These are phyloP conservation scores for Rhynchospora pubera DNA, from an alignment of 176 grass and related monocot genomes.

Conservation along the genomic window DNA sequence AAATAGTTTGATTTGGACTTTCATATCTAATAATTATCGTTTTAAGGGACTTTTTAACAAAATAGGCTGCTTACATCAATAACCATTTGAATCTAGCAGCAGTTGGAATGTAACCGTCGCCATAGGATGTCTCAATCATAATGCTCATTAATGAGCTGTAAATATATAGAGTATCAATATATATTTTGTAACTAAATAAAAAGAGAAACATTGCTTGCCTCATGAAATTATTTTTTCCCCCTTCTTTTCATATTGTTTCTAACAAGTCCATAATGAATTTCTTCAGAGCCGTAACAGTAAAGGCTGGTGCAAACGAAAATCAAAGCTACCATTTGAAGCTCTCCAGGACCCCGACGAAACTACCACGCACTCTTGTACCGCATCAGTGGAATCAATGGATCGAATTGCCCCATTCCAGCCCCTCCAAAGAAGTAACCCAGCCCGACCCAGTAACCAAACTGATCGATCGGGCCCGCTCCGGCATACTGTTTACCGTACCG, in stretches of 20 bases:
- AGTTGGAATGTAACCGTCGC: too few relatives aligned
- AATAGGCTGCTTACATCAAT: too few relatives aligned
- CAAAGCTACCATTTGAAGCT: not conserved
- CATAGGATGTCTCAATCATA: not conserved
- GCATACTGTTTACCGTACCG: not conserved
- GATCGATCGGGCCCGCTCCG: not conserved
- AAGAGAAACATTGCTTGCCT: not conserved
- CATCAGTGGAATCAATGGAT: slow-evolving; percentile 11
- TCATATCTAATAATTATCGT: too few relatives aligned
- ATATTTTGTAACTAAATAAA: not conserved
- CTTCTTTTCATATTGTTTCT: not conserved
- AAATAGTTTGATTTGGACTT: too few relatives aligned
- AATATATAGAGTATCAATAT: not conserved
- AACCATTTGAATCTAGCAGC: too few relatives aligned
- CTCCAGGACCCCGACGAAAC: not conserved
- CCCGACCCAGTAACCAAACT: not conserved
- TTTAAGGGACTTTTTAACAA: too few relatives aligned
- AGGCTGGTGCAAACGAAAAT: slow-evolving; percentile 21
- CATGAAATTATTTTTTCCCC: not conserved
- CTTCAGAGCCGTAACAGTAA: slow-evolving; percentile 4
- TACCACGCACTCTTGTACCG: not conserved
- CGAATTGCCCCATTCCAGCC: not conserved
- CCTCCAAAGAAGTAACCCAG: not conserved
- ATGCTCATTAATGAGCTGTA: not conserved
- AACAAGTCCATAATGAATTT: not conserved